Evolutionary conservation across 352 stramenopile species (phyloP).

Genomic region (Phytopythium kandeliae): DNA sequence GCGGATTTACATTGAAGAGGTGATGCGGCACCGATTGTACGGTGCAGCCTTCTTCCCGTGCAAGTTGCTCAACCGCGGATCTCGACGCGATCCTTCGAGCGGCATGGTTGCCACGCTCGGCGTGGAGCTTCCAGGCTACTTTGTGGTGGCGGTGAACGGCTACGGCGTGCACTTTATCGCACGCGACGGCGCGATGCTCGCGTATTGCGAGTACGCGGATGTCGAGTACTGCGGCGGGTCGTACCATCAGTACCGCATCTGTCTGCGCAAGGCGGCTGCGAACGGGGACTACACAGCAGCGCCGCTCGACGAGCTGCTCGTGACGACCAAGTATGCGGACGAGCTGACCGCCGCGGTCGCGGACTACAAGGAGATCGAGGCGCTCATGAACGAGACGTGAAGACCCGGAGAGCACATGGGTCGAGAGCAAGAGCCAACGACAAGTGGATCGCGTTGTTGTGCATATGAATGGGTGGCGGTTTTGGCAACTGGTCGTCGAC

Average conservation of each 20-base stretch:
- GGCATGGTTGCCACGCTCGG: conserved; percentile 20
- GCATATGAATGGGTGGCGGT: conserved; percentile 3
- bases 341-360: conserved; percentile 54
- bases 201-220: conserved; percentile 62
- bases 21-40: conserved; percentile 78
- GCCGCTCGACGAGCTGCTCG: conserved; percentile 45
- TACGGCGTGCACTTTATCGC: conserved; percentile 89
- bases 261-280: conserved; percentile 35
- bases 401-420: background rate
- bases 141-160: conserved; percentile 86
- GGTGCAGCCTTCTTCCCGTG: conserved; percentile 87
- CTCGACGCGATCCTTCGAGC: conserved; percentile 9
- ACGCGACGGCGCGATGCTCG: conserved; percentile 55
- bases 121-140: conserved; percentile 75
- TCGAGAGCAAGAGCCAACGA: background rate
- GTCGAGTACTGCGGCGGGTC: conserved; percentile 46
- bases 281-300: conserved; percentile 10
- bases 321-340: conserved; percentile 66
- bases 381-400: conserved; percentile 52
- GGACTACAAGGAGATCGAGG: conserved; percentile 78
- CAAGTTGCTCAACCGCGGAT: conserved; percentile 38
- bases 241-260: conserved; percentile 70
- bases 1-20: conserved; percentile 80
- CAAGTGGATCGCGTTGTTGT: background rate
- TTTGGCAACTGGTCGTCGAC: background rate